Conservation (phyloP, 148 eudicot species). For the Pouteria glomerata region DNA sequence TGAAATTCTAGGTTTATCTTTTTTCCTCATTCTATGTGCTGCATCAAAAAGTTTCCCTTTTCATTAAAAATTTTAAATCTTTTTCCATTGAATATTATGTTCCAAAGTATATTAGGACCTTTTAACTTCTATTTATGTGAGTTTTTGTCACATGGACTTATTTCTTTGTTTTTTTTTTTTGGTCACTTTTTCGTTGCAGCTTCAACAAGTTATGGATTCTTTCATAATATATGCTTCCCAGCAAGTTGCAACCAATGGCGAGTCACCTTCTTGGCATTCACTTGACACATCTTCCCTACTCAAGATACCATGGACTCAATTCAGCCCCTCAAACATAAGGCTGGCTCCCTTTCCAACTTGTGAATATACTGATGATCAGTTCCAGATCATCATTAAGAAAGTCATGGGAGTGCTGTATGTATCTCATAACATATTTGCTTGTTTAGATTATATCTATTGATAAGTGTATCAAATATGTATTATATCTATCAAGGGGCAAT, state of each 20-base stretch:
- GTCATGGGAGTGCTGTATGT: slow-evolving; percentile 99
- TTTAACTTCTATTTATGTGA: neutral
- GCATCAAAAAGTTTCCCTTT: neutral
- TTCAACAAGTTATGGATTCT: slow-evolving; percentile 94
- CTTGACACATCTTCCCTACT: slow-evolving; percentile 19
- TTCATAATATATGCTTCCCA: slow-evolving; percentile 77
- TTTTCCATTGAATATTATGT: neutral
- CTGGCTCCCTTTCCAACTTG: slow-evolving; percentile 93
- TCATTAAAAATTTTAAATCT: neutral
- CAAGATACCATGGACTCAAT: slow-evolving; percentile 54
- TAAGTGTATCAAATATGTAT: neutral
- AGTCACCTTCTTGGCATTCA: slow-evolving; percentile 23
- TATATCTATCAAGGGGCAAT: neutral
- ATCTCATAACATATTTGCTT: slow-evolving; percentile 3
- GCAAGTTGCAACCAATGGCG: slow-evolving; percentile 26
- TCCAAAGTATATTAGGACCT: neutral
- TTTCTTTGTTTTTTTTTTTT: neutral
- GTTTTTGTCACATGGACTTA: neutral
- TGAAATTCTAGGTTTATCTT: neutral
- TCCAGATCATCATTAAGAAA: slow-evolving; percentile 83
- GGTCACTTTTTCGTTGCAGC: slow-evolving; percentile 47
- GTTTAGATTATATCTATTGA: neutral
- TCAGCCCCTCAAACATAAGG: slow-evolving; percentile 79
- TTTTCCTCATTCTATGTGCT: neutral
- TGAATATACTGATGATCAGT: slow-evolving; percentile 97